These are phyloP conservation scores for Inga laurina DNA, from an alignment of 306 rosid species.

Conservation along the genomic window DNA sequence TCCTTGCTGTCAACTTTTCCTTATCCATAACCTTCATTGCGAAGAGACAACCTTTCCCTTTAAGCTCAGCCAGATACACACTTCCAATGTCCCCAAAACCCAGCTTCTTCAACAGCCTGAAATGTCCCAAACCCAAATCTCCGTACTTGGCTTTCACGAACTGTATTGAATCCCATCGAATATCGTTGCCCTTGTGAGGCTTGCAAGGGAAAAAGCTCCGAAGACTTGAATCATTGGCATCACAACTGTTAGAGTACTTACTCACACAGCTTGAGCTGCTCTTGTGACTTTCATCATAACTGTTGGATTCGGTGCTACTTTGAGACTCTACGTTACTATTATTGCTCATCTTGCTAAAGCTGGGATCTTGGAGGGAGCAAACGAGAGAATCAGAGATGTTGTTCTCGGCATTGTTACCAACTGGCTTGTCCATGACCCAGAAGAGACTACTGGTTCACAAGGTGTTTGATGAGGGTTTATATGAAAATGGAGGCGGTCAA, in stretches of 20 bases:
- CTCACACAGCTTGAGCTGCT: constrained; percentile 29
- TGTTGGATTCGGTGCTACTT: constrained; percentile 23
- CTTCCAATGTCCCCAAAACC: constrained; percentile 69
- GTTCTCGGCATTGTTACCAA: constrained; percentile 9
- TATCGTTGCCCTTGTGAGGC: constrained; percentile 63
- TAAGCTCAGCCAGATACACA: constrained; percentile 59
- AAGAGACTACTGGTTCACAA: background rate
- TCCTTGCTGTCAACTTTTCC: constrained; percentile 55
- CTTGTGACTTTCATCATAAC: constrained; percentile 35
- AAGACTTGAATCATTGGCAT: constrained; percentile 28
- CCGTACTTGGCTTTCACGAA: constrained; percentile 41
- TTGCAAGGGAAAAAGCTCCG: constrained; percentile 47
- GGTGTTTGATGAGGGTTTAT: background rate
- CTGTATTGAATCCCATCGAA: constrained; percentile 58
- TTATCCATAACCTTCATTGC: constrained; percentile 68
- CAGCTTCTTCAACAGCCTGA: constrained; percentile 66
- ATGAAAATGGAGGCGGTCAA: constrained; percentile 35
- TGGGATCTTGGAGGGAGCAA: constrained; percentile 20
- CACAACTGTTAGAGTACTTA: constrained; percentile 27
- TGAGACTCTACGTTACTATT: constrained; percentile 20
- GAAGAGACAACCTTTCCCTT: constrained; percentile 48
- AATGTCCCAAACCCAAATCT: constrained; percentile 51
- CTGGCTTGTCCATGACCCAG: constrained; percentile 37
- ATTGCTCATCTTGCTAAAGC: constrained; percentile 33
- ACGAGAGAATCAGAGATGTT: constrained; percentile 23